Conservation (phyloP, 495 filamentous ascomycete genomes). For the Immersiella caudata region DNA sequence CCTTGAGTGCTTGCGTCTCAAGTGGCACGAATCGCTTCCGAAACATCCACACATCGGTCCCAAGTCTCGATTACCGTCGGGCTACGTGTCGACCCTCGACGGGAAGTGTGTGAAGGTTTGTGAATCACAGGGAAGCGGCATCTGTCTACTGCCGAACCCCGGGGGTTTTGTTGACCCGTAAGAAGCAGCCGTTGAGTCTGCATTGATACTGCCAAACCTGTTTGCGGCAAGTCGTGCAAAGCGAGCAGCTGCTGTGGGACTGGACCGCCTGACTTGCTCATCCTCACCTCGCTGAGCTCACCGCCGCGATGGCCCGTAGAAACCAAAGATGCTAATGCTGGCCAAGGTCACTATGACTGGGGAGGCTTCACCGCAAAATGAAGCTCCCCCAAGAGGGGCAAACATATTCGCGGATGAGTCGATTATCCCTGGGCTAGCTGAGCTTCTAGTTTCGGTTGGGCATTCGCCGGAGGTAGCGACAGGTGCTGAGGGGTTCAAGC, state of each 20-base stretch:
- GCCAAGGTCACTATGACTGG: constrained; percentile 9
- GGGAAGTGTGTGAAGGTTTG: background rate
- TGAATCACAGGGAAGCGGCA: constrained; percentile 5
- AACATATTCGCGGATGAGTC: background rate
- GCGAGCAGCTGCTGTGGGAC: background rate
- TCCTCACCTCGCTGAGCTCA: background rate
- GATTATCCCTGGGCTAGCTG: background rate
- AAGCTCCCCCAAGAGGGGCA: background rate
- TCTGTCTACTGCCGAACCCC: background rate
- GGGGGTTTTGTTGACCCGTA: background rate
- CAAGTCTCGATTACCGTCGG: background rate
- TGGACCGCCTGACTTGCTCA: background rate
- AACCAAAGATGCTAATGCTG: background rate
- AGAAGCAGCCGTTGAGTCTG: background rate
- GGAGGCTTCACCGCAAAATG: constrained; percentile 17
- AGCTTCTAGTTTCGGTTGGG: background rate
- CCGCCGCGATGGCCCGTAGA: constrained; percentile 9
- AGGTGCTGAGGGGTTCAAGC: background rate
- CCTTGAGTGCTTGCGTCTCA: constrained; percentile 20
- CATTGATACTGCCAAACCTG: constrained; percentile 9
- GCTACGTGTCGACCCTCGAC: background rate
- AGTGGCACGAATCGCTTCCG: constrained; percentile 15
- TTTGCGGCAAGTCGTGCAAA: constrained; percentile 6
- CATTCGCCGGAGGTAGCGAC: background rate
- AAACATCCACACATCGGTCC: constrained; percentile 5